These are phyloP conservation scores for Ajuga reptans DNA, from an alignment of 305 asterid genomes.

Conservation along the genomic window DNA sequence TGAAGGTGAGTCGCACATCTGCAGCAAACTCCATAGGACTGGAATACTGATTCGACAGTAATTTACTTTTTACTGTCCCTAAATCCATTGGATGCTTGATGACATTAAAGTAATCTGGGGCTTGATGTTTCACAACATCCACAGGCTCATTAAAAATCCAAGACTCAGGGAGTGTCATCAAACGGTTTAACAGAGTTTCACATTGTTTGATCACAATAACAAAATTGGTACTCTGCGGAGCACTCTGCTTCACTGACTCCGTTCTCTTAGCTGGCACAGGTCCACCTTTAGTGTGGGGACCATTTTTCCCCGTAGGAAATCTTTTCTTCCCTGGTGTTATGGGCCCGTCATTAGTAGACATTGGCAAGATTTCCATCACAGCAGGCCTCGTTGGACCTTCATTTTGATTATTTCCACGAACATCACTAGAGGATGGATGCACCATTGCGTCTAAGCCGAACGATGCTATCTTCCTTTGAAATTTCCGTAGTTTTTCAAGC, in stretches of 20 bases:
- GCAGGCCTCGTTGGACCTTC: slow-evolving; percentile 46
- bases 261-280: slow-evolving; percentile 25
- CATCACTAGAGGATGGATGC: slow-evolving; percentile 31
- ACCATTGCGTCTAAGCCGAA: slow-evolving; percentile 19
- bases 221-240: slow-evolving; percentile 27
- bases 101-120: slow-evolving; percentile 56
- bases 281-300: slow-evolving; percentile 49
- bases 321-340: slow-evolving; percentile 37
- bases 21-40: slow-evolving; percentile 57
- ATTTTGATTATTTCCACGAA: slow-evolving; percentile 28
- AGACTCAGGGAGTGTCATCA: slow-evolving; percentile 48
- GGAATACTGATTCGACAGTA: slow-evolving; percentile 42
- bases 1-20: slow-evolving; percentile 82
- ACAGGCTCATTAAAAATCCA: slow-evolving; percentile 66
- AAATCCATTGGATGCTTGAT: slow-evolving; percentile 91
- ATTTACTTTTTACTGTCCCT: slow-evolving; percentile 57
- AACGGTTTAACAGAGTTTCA: slow-evolving; percentile 35
- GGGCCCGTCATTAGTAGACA: slow-evolving; percentile 25
- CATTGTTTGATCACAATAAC: slow-evolving; percentile 54
- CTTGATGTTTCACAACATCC: slow-evolving; percentile 44
- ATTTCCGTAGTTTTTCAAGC: slow-evolving; percentile 53
- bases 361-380: slow-evolving; percentile 26
- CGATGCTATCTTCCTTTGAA: slow-evolving; percentile 48
- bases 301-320: slow-evolving; percentile 40
- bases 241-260: slow-evolving; percentile 36